Base-by-base conservation (phyloP, 2,329 filamentous ascomycete genomes). In the Erysiphe pisi region DNA sequence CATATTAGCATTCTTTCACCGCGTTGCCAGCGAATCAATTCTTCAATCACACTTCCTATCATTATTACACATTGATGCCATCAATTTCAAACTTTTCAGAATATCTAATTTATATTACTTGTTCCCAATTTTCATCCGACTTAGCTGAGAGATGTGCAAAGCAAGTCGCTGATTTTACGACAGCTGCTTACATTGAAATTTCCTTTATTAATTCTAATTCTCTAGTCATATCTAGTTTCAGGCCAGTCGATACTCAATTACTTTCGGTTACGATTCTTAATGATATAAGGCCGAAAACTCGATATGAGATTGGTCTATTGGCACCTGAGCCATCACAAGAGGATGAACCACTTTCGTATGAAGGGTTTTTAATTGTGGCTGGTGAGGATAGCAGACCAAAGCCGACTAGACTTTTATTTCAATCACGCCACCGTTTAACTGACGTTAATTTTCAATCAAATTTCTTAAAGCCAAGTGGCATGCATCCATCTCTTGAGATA, bases 301-400 rank as follows among this genome's bases (percentile, higher is more conserved):
- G 90, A 73, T 87, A 93, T 7, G 94, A 98, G 82, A 88, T 97
- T 28, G 94, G 94, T 22, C 86, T 97, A 63, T 84, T 98, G 77
- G 88, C 88, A 8, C 85, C 87, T 16, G 90, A 93, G 79, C 84
- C 84, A 4, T 86, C 90, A 20, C 84, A 88, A 20, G 89, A 93
- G 77, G 20, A 45, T 45, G 36, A 45, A 25, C 1, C 61, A 22
- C n/a, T 31, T 3, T 91, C 90, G 56, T 86, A 97, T 58, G 89
- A 90, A 7, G 94, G 94, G 2, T 87, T 93, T 77, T 84, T 97
- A 76, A 90, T 89, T 0, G 91, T 96, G 2, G 84, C 97, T 0
- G 92, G 93, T 31, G 88, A 94, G 80, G 88, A 93, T 47, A 25
- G 47, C 47, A n/a, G 31, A 11, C 76, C 52, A 25, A 91, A 91